These are phyloP conservation scores for Vigna hirtella DNA, from an alignment of 306 rosid species.

Conservation along the genomic window DNA sequence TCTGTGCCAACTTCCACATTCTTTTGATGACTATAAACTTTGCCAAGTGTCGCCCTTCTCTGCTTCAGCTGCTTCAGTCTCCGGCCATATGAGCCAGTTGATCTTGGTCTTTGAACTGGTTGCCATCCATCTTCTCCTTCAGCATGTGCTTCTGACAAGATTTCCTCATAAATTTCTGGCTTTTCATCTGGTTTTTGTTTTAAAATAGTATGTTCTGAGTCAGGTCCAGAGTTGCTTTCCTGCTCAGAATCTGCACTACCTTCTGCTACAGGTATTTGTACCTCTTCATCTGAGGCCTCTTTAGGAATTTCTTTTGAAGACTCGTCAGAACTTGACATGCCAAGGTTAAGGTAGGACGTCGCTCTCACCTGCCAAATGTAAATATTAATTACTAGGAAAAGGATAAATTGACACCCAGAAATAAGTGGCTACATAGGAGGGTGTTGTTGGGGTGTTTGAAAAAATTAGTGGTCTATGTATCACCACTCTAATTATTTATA, in stretches of 20 bases:
- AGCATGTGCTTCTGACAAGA: slow-evolving; percentile 66
- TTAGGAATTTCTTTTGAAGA: slow-evolving; percentile 76
- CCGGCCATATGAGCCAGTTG: slow-evolving; percentile 76
- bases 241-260: slow-evolving; percentile 57
- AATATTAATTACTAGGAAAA: slow-evolving; percentile 17
- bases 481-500: too few species aligned
- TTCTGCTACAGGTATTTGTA: slow-evolving; percentile 52
- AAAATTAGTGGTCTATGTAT: too few species aligned
- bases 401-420: too few species aligned
- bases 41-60: slow-evolving; percentile 81
- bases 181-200: slow-evolving; percentile 63
- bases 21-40: slow-evolving; percentile 79
- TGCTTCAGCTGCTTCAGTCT: slow-evolving; percentile 86
- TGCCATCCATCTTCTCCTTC: slow-evolving; percentile 98
- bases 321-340: slow-evolving; percentile 65
- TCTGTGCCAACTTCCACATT: slow-evolving; percentile 64
- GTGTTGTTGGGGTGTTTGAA: too few species aligned
- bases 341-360: slow-evolving; percentile 59
- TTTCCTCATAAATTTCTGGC: slow-evolving; percentile 49
- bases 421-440: too few species aligned
- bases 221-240: slow-evolving; percentile 60
- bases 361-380: slow-evolving; percentile 69
- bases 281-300: slow-evolving; percentile 82
- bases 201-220: slow-evolving; percentile 53
- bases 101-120: slow-evolving; percentile 96